Evolutionary conservation across 1,284 basidiomycete genomes (phyloP).

Genomic region (Anthracocystis setariae): DNA sequence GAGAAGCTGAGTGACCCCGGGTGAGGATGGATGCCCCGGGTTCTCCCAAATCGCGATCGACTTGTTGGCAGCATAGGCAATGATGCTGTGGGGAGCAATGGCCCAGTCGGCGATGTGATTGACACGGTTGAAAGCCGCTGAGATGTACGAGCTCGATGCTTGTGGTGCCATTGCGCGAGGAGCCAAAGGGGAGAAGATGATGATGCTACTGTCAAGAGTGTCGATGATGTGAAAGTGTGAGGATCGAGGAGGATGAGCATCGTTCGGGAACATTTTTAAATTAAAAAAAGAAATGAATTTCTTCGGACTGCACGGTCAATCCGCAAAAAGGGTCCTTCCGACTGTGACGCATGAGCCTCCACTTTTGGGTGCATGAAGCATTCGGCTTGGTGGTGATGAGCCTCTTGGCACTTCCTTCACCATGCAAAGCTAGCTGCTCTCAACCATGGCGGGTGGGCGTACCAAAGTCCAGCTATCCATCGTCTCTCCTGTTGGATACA

Average conservation of each 20-base stretch:
- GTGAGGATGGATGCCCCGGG: conserved; percentile 24
- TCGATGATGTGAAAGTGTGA: conserved; percentile 2
- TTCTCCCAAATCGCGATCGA: conserved; percentile 52
- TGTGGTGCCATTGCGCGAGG: conserved; percentile 23
- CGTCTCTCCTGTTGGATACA: conserved; percentile 69
- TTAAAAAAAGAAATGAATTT: conserved; percentile 6
- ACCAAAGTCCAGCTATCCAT: conserved; percentile 31
- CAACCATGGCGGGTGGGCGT: conserved; percentile 15
- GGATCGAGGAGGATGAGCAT: no score
- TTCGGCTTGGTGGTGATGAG: background rate
- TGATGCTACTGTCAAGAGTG: background rate
- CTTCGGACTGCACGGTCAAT: background rate
- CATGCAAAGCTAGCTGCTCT: conserved; percentile 1
- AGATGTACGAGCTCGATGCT: conserved; percentile 52
- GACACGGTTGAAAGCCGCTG: conserved; percentile 60
- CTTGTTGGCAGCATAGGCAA: conserved; percentile 60
- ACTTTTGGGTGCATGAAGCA: background rate
- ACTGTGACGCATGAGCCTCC: background rate
- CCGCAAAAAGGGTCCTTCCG: conserved; percentile 13
- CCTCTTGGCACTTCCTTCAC: conserved; percentile 1
- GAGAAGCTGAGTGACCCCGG: conserved; percentile 36
- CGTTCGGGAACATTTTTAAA: no score
- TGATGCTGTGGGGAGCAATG: conserved; percentile 14
- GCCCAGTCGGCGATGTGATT: conserved; percentile 62
- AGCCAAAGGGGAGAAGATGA: no score